These are phyloP conservation scores for Aspergillus panamensis DNA, from an alignment of 495 filamentous ascomycete genomes.

Conservation along the genomic window DNA sequence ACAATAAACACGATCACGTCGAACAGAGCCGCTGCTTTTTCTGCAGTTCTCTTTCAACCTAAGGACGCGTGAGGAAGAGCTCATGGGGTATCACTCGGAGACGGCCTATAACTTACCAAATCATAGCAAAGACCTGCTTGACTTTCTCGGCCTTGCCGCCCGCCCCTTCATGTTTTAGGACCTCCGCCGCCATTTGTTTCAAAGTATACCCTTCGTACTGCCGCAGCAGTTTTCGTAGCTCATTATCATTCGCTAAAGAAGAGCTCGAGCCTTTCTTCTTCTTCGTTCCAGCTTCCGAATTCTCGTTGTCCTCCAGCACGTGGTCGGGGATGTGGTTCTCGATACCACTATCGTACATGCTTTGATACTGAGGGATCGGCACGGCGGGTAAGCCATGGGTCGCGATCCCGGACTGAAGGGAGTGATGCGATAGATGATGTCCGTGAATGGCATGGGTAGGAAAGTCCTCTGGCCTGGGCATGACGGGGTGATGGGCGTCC, in stretches of 20 bases:
- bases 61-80: conserved; percentile 20
- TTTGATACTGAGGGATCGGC: conserved; percentile 53
- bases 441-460: conserved; percentile 49
- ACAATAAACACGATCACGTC: conserved; percentile 87
- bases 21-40: conserved; percentile 77
- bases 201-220: conserved; percentile 71
- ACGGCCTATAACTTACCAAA: conserved; percentile 68
- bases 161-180: conserved; percentile 69
- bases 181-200: conserved; percentile 78
- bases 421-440: conserved; percentile 41
- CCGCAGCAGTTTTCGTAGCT: conserved; percentile 79
- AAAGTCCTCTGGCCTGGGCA: conserved; percentile 45
- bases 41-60: conserved; percentile 84
- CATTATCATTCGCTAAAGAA: conserved; percentile 83
- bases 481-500: conserved; percentile 45
- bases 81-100: not conserved
- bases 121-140: conserved; percentile 96
- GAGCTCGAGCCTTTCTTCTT: conserved; percentile 66
- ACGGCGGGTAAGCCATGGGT: conserved; percentile 29
- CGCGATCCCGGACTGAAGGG: conserved; percentile 31
- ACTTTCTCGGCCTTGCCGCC: conserved; percentile 79
- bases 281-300: conserved; percentile 57
- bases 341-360: conserved; percentile 59
- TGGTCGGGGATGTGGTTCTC: conserved; percentile 64
- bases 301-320: conserved; percentile 60